phyloP scores from a whole-genome alignment of 768 basidiomycete genomes.

The Lentinula detonsa region DNA sequence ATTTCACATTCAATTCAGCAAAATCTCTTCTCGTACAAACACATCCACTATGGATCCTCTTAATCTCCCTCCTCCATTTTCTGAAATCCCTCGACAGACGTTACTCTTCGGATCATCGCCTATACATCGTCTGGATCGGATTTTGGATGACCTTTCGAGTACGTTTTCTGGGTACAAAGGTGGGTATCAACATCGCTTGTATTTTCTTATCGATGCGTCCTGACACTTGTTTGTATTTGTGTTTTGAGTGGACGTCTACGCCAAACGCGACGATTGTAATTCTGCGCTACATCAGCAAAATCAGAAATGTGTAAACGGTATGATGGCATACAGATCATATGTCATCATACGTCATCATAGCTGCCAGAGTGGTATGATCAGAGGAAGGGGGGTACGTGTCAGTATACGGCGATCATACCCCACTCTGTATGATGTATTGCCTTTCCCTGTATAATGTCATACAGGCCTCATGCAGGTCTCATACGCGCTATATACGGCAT shows the following conservation, averaged over 20 bases:
- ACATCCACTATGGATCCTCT: neutral
- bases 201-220: neutral
- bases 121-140: slow-evolving; percentile 15
- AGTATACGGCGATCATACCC: no score
- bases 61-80: slow-evolving; percentile 14
- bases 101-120: slow-evolving; percentile 18
- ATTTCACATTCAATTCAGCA: no score
- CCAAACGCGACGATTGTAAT: slow-evolving; percentile 21
- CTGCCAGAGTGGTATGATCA: no score
- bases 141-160: slow-evolving; percentile 15
- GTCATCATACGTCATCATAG: no score
- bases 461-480: no score
- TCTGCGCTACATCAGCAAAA: no score
- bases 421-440: no score
- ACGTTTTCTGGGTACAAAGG: neutral
- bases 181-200: neutral
- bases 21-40: neutral
- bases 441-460: no score
- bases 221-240: neutral
- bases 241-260: slow-evolving; percentile 13
- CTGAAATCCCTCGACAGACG: slow-evolving; percentile 12
- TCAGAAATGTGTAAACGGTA: no score
- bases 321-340: no score
- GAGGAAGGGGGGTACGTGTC: no score
- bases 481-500: no score